These are phyloP conservation scores for Pleurotus citrinopileatus DNA, from an alignment of 768 basidiomycete genomes.

Conservation along the genomic window DNA sequence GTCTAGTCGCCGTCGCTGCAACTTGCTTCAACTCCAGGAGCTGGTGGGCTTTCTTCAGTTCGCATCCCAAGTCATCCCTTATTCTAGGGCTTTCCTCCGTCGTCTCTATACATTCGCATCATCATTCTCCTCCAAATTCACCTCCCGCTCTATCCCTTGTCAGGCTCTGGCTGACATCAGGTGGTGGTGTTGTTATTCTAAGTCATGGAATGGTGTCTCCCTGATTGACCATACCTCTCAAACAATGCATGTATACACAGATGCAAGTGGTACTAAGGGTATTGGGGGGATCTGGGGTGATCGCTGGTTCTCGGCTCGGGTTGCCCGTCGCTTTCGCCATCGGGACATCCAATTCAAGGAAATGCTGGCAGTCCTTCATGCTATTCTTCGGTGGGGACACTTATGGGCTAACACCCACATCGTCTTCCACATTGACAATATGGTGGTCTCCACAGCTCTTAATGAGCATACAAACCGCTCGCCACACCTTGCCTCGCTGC, in stretches of 20 bases:
- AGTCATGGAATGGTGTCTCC: slow-evolving; percentile 27
- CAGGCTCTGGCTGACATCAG: slow-evolving; percentile 19
- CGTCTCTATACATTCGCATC: slow-evolving; percentile 24
- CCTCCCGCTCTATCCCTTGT: slow-evolving; percentile 20
- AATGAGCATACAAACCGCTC: slow-evolving; percentile 21
- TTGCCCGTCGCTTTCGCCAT: slow-evolving; percentile 19
- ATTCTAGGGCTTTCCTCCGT: slow-evolving; percentile 11
- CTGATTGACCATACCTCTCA: slow-evolving; percentile 13
- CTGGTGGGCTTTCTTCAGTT: slow-evolving; percentile 16
- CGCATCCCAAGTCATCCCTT: slow-evolving; percentile 14
- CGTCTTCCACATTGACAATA: slow-evolving; percentile 22
- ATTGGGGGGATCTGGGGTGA: slow-evolving; percentile 21
- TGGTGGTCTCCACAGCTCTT: background rate
- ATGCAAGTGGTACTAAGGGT: slow-evolving; percentile 31
- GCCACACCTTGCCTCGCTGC: slow-evolving; percentile 13
- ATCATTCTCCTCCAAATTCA: slow-evolving; percentile 19
- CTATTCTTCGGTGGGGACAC: slow-evolving; percentile 26
- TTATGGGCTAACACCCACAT: slow-evolving; percentile 21
- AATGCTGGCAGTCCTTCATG: slow-evolving; percentile 25
- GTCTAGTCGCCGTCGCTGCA: slow-evolving; percentile 1
- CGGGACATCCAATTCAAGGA: slow-evolving; percentile 33
- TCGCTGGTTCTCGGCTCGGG: slow-evolving; percentile 23
- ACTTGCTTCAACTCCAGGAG: slow-evolving; percentile 11
- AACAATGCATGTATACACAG: slow-evolving; percentile 22
- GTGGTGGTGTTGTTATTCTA: slow-evolving; percentile 28